Evolutionary conservation across 768 basidiomycete species (phyloP), one percentile per base, ranked within the genome.

Genomic region (Suillus clintonianus): DNA sequence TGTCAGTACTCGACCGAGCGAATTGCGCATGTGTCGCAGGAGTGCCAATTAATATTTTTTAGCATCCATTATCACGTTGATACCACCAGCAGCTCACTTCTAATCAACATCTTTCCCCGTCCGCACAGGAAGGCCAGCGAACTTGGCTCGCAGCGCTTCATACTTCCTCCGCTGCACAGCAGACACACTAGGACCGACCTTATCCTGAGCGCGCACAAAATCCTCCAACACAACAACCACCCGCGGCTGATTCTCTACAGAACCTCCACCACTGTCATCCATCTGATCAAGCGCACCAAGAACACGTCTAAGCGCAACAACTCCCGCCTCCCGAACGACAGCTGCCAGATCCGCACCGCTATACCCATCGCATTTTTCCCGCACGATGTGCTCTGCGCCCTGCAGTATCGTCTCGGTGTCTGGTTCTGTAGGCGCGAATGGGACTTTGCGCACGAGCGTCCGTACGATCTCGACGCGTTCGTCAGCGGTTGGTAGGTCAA

Each of bases 271-370:
- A 22, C 19, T 67, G 69, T 66, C 65, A 2, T 86, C 87, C 78
- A 91, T 82, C 62, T 80, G 77, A 64, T 90, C 89, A 62, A 94
- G 80, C 27, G 85, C 82, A 5, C 92, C 92, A 24, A 92, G 75
- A 2, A 85, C 84, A 1, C 88, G 81, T 64, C 85, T 84, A 62
- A 98, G 77, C 0, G 95, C 94, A n/a, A 83, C 77, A 2, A 97
- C 94, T 4, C 93, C 95, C 0, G 95, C 94, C 75, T 97, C 95
- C 45, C 95, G 80, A 13, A 96, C 91, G 32, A 97, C 78, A 3
- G 94, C 87, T 2, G 95, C 93, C 6, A 97, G 79, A 77, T 98
- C 95, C 0, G 95, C 95, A 9, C 95, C 95, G 68, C 91, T 95
- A 74, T 93, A 96, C 14, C 94, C 95, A 41, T 95, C 94, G 67